These are phyloP conservation scores for Mycogone perniciosa DNA, from an alignment of 2,329 filamentous ascomycete genomes.

Conservation along the genomic window DNA sequence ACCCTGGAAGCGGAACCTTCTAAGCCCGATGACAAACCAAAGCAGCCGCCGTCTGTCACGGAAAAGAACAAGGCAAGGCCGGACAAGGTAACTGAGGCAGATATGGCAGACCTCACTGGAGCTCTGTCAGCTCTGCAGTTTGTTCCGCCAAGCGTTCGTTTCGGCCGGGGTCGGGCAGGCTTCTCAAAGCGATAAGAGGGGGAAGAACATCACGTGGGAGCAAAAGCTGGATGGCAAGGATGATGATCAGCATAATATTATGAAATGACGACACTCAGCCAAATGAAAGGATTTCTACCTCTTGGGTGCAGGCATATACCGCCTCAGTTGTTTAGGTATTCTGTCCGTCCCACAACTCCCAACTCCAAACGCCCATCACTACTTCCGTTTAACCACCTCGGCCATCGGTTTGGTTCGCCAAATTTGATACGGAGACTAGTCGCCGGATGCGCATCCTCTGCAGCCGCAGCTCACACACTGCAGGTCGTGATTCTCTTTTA, in stretches of 20 bases:
- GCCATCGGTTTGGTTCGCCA: not conserved
- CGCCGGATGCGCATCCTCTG: constrained; percentile 79
- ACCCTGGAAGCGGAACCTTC: constrained; percentile 22
- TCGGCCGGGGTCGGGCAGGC: constrained; percentile 52
- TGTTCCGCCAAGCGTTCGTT: constrained; percentile 60
- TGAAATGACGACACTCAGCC: constrained; percentile 22
- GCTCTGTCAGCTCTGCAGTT: constrained; percentile 69
- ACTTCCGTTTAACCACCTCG: not conserved
- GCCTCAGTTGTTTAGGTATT: constrained; percentile 1
- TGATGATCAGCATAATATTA: constrained; percentile 29
- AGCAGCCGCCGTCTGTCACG: constrained; percentile 6
- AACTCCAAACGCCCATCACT: constrained; percentile 14
- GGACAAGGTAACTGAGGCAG: constrained; percentile 33
- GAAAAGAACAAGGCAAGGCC: constrained; percentile 13
- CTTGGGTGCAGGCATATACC: constrained; percentile 14
- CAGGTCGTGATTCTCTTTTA: constrained; percentile 86
- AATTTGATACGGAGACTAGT: constrained; percentile 40
- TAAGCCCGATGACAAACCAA: constrained; percentile 14
- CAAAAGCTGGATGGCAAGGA: constrained; percentile 19
- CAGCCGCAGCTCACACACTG: constrained; percentile 96
- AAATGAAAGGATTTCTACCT: constrained; percentile 33
- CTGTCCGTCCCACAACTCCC: not conserved
- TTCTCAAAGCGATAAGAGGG: constrained; percentile 44
- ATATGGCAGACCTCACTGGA: constrained; percentile 57
- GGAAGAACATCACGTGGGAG: constrained; percentile 8